Conservation (phyloP, 1,284 basidiomycete genomes). For the Ustilago tritici region DNA sequence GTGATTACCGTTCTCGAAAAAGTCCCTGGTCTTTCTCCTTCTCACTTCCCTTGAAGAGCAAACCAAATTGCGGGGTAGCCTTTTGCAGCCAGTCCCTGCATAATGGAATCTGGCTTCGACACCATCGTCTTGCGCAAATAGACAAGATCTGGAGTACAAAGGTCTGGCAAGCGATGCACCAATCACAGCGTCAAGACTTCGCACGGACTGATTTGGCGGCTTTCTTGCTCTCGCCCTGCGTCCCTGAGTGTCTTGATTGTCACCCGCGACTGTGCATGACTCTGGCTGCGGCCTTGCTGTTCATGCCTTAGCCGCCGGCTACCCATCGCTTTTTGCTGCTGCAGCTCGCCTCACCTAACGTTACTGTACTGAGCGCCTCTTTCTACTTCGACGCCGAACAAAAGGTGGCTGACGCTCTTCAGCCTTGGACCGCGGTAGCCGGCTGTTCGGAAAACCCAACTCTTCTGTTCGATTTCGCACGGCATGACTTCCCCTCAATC, state of each 20-base stretch:
- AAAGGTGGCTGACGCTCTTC: background rate
- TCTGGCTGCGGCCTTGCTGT: background rate
- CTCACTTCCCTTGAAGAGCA: background rate
- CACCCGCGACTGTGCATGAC: background rate
- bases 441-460: conserved; percentile 10
- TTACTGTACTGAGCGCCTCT: background rate
- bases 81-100: background rate
- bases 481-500: background rate
- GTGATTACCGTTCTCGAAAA: too few species aligned
- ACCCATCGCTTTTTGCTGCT: background rate
- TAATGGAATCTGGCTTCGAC: background rate
- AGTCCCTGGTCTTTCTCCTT: too few species aligned
- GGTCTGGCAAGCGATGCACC: background rate
- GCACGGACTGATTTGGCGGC: background rate
- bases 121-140: conserved; percentile 8
- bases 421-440: conserved; percentile 3
- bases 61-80: conserved; percentile 9
- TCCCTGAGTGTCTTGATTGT: background rate
- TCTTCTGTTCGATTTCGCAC: background rate
- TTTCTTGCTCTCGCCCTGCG: background rate
- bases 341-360: conserved; percentile 1
- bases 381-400: background rate
- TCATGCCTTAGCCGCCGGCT: background rate
- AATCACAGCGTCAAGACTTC: conserved; percentile 1
- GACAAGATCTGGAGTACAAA: background rate